Percentiles rank a stretch among this genome's conserved stretches.
Conservation (phyloP, 345 rosid genomes). For the Physaria fendleri region DNA sequence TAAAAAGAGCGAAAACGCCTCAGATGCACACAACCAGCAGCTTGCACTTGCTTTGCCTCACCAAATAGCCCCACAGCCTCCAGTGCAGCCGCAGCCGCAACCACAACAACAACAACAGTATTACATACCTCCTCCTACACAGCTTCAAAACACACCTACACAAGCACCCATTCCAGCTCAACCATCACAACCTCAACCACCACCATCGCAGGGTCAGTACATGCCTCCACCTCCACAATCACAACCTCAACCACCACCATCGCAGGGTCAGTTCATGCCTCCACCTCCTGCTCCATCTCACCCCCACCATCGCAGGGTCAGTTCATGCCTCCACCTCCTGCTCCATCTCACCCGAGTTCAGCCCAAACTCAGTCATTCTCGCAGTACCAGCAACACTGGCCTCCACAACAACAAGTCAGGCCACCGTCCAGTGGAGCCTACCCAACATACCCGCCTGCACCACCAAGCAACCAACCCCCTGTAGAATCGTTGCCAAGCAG, state of each 20-base stretch:
- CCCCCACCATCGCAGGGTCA: too few relatives aligned
- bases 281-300: slow-evolving; percentile 45
- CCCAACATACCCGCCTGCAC: slow-evolving; percentile 52
- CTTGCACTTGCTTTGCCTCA: slow-evolving; percentile 88
- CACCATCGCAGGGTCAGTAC: slow-evolving; percentile 19
- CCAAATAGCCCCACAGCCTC: slow-evolving; percentile 72
- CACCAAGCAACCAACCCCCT: slow-evolving; percentile 52
- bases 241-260: slow-evolving; percentile 27
- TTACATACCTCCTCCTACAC: slow-evolving; percentile 54
- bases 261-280: slow-evolving; percentile 24
- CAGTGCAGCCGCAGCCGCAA: slow-evolving; percentile 42
- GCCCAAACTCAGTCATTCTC: slow-evolving; percentile 60
- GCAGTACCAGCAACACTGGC: slow-evolving; percentile 49
- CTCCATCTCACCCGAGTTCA: slow-evolving; percentile 52
- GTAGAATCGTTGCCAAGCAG: slow-evolving; percentile 57
- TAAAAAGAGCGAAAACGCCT: slow-evolving; percentile 47
- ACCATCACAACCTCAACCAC: slow-evolving; percentile 29
- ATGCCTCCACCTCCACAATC: slow-evolving; percentile 25
- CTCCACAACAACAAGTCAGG: slow-evolving; percentile 70
- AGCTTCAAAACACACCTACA: slow-evolving; percentile 37
- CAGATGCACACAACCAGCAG: slow-evolving; percentile 71
- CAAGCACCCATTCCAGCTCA: slow-evolving; percentile 31
- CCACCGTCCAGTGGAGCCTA: slow-evolving; percentile 53
- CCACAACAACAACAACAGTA: slow-evolving; percentile 62
- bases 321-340: slow-evolving; percentile 25